Conservation (phyloP, 495 filamentous ascomycete genomes). For the Tuber melanosporum region DNA sequence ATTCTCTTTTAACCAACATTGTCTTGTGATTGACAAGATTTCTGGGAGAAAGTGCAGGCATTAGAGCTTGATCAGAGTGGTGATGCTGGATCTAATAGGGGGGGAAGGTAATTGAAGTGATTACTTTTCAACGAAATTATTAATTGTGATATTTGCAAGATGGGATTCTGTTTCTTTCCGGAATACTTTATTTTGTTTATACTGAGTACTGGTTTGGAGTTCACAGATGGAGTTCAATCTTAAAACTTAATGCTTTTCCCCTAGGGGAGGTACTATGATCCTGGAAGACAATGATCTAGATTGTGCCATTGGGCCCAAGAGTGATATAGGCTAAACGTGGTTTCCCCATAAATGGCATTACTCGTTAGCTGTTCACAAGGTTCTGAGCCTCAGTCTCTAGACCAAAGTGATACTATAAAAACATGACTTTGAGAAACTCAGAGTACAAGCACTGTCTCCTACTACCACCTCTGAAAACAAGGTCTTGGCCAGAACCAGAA, state of each 20-base stretch:
- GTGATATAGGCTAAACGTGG: no score
- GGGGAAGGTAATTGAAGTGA: no score
- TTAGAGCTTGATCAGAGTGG: not conserved
- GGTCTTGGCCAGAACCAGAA: no score
- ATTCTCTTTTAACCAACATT: fast-evolving
- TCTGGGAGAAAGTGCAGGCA: not conserved
- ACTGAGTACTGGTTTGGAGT: not conserved
- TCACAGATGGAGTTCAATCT: not conserved
- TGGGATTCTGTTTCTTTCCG: not conserved
- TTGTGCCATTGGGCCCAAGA: no score
- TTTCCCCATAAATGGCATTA: no score
- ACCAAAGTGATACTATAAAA: no score
- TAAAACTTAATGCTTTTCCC: not conserved
- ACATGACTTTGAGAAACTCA: no score
- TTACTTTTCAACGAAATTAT: not conserved
- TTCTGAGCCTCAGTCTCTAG: no score
- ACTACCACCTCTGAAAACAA: no score
- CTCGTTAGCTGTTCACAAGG: no score
- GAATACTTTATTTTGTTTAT: not conserved
- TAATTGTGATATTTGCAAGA: not conserved
- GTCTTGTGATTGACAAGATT: not conserved
- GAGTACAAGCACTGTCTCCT: no score
- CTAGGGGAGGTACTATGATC: not conserved
- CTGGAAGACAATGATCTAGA: no score
- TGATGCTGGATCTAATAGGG: not conserved